These are phyloP conservation scores for Epichloe scottii DNA, from an alignment of 2,329 filamentous ascomycete genomes.

Conservation along the genomic window DNA sequence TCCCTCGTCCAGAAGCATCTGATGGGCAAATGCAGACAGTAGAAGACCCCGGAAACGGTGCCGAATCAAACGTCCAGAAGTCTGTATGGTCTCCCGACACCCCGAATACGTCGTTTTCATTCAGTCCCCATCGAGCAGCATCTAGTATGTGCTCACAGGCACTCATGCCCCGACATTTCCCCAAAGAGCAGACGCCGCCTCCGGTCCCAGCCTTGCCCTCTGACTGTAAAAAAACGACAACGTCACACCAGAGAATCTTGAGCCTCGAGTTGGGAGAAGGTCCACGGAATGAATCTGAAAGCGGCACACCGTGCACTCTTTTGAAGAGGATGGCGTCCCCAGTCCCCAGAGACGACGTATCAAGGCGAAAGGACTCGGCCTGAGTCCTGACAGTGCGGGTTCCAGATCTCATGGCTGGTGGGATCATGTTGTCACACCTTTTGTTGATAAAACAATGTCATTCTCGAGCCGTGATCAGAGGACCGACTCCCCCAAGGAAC, in stretches of 20 bases:
- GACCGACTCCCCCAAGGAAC: constrained; percentile 18
- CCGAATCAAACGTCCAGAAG: constrained; percentile 10
- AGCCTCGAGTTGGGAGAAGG: constrained; percentile 20
- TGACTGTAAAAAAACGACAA: constrained; percentile 23
- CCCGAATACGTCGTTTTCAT: constrained; percentile 34
- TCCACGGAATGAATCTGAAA: constrained; percentile 34
- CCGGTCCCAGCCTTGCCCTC: constrained; percentile 48
- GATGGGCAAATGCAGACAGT: background rate
- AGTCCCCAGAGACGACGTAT: constrained; percentile 26
- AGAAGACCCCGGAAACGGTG: background rate
- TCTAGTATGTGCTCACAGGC: constrained; percentile 53
- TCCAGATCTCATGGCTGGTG: constrained; percentile 60
- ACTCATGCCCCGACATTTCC: constrained; percentile 23
- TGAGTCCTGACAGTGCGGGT: constrained; percentile 36
- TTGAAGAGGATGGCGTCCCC: constrained; percentile 52
- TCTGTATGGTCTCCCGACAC: constrained; percentile 52
- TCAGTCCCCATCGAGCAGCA: constrained; percentile 29
- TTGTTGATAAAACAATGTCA: constrained; percentile 34
- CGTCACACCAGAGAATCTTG: constrained; percentile 21
- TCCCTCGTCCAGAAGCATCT: background rate
- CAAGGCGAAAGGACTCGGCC: constrained; percentile 23
- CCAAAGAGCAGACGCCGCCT: constrained; percentile 36
- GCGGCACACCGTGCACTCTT: constrained; percentile 48
- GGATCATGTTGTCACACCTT: constrained; percentile 65
- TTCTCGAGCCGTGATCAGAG: constrained; percentile 27